phyloP scores from a whole-genome alignment of 179 eudicot genomes.

The Silene noctiflora region DNA sequence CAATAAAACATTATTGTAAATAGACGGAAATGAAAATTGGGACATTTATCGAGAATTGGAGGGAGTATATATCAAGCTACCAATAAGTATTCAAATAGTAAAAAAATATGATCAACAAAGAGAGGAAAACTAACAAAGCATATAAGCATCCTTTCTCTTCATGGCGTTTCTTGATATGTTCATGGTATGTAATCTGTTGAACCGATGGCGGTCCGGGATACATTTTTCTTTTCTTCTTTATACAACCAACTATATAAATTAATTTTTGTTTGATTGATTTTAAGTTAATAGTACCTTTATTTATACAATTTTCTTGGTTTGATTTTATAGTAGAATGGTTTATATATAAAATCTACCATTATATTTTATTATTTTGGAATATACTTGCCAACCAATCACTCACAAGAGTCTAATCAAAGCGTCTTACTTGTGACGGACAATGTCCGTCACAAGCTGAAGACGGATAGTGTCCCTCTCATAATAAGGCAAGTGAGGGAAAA shows the following conservation, averaged over 20 bases:
- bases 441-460: too few relatives aligned
- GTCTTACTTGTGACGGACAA: too few relatives aligned
- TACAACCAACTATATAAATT: not conserved
- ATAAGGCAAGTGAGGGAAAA: too few relatives aligned
- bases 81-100: not conserved
- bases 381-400: constrained; percentile 1
- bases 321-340: not conserved
- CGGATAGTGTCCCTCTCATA: too few relatives aligned
- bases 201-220: constrained; percentile 18
- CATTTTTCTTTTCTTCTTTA: not conserved
- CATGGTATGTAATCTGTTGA: constrained; percentile 20
- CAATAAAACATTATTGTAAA: too few relatives aligned
- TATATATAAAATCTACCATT: not conserved
- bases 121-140: constrained; percentile 20
- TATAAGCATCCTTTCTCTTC: constrained; percentile 27
- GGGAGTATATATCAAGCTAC: too few relatives aligned
- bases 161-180: constrained; percentile 26
- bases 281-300: not conserved
- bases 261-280: too few relatives aligned
- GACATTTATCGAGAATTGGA: too few relatives aligned
- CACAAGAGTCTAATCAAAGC: constrained; percentile 1
- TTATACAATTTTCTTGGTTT: not conserved
- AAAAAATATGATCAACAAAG: not conserved
- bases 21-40: too few relatives aligned
- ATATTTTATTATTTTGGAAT: not conserved